Conservation (phyloP, 2,329 filamentous ascomycete species). For the Aspergillus ochraceus region DNA sequence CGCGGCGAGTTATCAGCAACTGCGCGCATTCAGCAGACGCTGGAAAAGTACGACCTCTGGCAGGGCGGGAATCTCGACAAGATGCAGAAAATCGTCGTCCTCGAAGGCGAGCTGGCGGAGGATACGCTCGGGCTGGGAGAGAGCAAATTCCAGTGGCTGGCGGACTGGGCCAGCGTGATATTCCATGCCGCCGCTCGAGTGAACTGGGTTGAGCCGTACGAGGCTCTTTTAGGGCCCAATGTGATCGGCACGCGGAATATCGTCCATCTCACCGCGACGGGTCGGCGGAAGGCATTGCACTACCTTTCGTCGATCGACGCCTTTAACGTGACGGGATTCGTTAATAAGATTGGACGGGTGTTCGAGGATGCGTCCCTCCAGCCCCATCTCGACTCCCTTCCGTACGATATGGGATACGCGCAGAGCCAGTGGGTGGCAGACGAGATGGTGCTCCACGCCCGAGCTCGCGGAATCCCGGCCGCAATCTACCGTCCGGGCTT, state of each 20-base stretch:
- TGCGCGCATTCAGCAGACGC: not conserved
- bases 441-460: not conserved
- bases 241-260: slow-evolving; percentile 1
- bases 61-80: not conserved
- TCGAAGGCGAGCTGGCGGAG: not conserved
- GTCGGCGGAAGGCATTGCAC: slow-evolving; percentile 1
- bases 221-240: not conserved
- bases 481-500: slow-evolving; percentile 2
- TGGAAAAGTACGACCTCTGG: slow-evolving; percentile 2
- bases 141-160: not conserved
- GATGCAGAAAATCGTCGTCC: not conserved
- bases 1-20: not conserved
- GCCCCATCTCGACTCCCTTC: not conserved
- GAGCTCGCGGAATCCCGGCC: not conserved
- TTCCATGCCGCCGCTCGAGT: slow-evolving; percentile 1
- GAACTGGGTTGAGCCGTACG: slow-evolving; percentile 1
- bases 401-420: not conserved
- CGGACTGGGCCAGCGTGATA: slow-evolving; percentile 1
- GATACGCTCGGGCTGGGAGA: not conserved
- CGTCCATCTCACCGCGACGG: not conserved
- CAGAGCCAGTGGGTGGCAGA: not conserved
- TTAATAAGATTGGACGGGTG: not conserved
- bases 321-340: not conserved
- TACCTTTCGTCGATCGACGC: slow-evolving; percentile 2
- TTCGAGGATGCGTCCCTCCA: not conserved